Conservation (phyloP, 352 stramenopile species). For the Albugo laibachii region DNA sequence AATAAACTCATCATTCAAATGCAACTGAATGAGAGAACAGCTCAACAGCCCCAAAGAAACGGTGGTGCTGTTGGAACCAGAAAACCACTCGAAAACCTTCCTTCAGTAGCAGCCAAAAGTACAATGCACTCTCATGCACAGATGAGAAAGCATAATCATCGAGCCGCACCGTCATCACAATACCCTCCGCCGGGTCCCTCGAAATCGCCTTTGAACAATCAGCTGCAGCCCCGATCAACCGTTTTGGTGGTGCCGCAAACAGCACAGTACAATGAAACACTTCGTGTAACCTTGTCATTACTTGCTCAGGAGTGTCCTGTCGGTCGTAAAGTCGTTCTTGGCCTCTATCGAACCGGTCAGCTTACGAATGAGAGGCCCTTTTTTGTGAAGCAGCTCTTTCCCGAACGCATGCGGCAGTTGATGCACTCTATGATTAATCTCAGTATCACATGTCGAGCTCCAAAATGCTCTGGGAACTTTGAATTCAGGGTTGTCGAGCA, state of each 20-base stretch:
- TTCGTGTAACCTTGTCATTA: constrained; percentile 52
- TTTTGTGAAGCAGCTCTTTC: constrained; percentile 68
- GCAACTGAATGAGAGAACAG: too few relatives aligned
- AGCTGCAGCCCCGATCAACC: constrained; percentile 1
- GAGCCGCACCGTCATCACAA: too few relatives aligned
- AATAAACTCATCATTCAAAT: too few relatives aligned
- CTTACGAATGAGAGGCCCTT: constrained; percentile 61
- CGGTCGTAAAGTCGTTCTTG: constrained; percentile 45
- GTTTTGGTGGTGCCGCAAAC: constrained; percentile 26
- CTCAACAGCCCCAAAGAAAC: too few relatives aligned
- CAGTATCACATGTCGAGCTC: constrained; percentile 61
- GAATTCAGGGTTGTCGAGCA: constrained; percentile 73
- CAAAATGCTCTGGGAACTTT: constrained; percentile 59
- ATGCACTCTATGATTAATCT: constrained; percentile 44
- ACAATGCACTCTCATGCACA: too few relatives aligned
- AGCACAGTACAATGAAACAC: constrained; percentile 54
- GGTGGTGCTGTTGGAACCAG: too few relatives aligned
- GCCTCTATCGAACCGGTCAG: constrained; percentile 55
- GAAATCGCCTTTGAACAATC: too few relatives aligned
- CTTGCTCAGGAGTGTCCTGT: constrained; percentile 30
- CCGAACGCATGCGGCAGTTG: constrained; percentile 52
- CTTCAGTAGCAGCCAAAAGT: too few relatives aligned
- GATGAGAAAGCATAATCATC: too few relatives aligned
- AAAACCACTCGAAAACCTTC: neutral
- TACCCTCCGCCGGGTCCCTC: too few relatives aligned